Evolutionary conservation across 164 flowering plant species (phyloP), one percentile per base, ranked within the genome.

Genomic region (Berberis thunbergii): DNA sequence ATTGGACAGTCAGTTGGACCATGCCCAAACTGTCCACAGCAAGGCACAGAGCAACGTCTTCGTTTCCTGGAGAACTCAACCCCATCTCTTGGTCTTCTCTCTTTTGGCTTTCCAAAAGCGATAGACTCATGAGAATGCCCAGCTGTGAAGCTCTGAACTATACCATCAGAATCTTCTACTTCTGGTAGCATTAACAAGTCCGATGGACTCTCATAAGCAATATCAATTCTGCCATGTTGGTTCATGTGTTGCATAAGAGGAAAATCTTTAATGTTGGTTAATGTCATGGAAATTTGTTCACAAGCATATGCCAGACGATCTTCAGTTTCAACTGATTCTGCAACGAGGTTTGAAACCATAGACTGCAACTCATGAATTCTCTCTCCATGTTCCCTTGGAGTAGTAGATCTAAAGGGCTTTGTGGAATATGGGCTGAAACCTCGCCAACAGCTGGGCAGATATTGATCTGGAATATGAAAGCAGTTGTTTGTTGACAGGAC

Each of bases 401-500:
- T 40, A 57, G 62, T 43, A 12, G 6, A 49, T 49, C 49, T 78
- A 42, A 65, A 48, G 62, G 69, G 60, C 59, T 74, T 78, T 43
- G 62, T 57, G 41, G 73, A n/a, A 41, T 76, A 54, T 54, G 85
- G 68, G 59, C 61, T 62, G 38, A 63, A 67, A 60, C 60, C 61
- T 43, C 83, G 79, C 97, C 95, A 86, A 43, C 92, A 85, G 43
- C 53, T 49, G 13, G 85, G 97, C 1, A 87, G 69, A 70, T 87
- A 90, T 41, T 70, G 81, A 43, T 83, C 85, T 44, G 95, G 97
- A 62, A 90, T 84, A 56, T 82, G 89, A 69, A 90, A 90, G 66
- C 88, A 87, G 75, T 90, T 90, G 60, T 79, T 82, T 45, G 80
- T 82, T 59, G 92, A 84, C 38, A 90, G 75, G 46, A 90, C 97